Evolutionary conservation across 164 flowering plant species (phyloP), one percentile per base, ranked within the genome.

Genomic region (Annona squamosa): DNA sequence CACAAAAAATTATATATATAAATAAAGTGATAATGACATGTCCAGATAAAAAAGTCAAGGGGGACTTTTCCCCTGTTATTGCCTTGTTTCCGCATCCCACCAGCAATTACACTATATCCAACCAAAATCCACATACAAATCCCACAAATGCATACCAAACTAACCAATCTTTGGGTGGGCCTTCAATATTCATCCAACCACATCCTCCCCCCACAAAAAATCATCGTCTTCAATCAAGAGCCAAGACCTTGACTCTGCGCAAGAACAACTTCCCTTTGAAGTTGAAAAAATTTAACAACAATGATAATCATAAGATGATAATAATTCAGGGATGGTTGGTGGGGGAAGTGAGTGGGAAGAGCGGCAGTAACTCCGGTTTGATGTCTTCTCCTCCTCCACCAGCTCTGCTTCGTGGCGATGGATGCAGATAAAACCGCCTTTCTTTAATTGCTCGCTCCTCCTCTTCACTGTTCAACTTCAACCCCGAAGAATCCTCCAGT

Each of bases 391-490:
- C 4, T 48, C 68, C 46, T 46, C 81, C 81, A 26, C 37, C 37
- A 5, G 79, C 71, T 77, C 47, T 82, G 46, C 86, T 84, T 59
- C 84, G 63, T 3, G 93, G 89, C 1, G 90, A 91, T 10, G 89
- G 87, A 74, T 87, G 91, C 79, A 90, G 69, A 73, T 85, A 91
- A 78, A 91, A 88, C n/a, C 90, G 65, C 71, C 84, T 84, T 73
- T 88, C 91, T 80, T 74, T 84, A 56, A 88, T 85, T 1, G 90
- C 93, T 73, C 73, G 86, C 76, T 87, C 90, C 77, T 91, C 90
- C 79, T 87, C 91, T 45, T 81, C 73, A 0, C 17, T 77, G 52
- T 84, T 79, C 43, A 81, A 3, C 45, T 84, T 79, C 43, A 81
- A 3, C 45, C 63, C 69, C 16, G n/a, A 3, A 0, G 18, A 2